Evolutionary conservation across 345 rosid species (phyloP), one percentile per base, ranked within the genome.

Genomic region (Alliaria petiolata): DNA sequence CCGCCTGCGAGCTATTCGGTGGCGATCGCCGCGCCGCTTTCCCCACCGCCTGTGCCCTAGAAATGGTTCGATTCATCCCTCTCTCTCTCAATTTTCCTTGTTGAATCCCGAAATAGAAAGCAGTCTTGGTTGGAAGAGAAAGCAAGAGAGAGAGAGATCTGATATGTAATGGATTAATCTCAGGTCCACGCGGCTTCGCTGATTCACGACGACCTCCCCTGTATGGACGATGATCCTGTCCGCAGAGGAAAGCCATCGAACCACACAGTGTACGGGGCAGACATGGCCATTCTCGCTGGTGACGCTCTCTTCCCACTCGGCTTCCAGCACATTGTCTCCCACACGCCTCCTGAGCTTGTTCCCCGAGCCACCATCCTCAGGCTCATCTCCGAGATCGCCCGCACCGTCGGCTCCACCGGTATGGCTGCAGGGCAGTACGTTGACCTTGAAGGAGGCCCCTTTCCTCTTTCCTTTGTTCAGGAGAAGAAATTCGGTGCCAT

Each of bases 351-450:
- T 0, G 76, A 83, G 8, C 88, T 91, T 25, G 96, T 88, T 35
- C 97, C 96, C 4, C 90, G 67, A 62, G 0, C 85, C 33, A 77
- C 82, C 31, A 22, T 93, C 35, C 90, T 93, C 67, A 86, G 83
- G 28, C 87, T 93, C 81, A 85, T 89, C 57, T 75, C 95, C 0
- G 97, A 93, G 86, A 93, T 93, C 4, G 97, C 98, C 34, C 95
- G 91, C 69, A 75, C 91, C 7, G 97, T 93, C 35, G 98, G 98
- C 1, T 93, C 97, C 26, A 83, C 89, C 3, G 98, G 96, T 64
- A 93, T 93, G 97, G 95, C 96, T 58, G 97, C 99, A 0, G 97
- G 99, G 11, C 97, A 95, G 85, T 95, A 84, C 77, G 84, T 88
- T 22, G 96, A 95, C 76, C 91, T 91, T 10, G 89, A 91, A 69